phyloP scores from a whole-genome alignment of 805 yeast species.

The Wickerhamiella galacta region DNA sequence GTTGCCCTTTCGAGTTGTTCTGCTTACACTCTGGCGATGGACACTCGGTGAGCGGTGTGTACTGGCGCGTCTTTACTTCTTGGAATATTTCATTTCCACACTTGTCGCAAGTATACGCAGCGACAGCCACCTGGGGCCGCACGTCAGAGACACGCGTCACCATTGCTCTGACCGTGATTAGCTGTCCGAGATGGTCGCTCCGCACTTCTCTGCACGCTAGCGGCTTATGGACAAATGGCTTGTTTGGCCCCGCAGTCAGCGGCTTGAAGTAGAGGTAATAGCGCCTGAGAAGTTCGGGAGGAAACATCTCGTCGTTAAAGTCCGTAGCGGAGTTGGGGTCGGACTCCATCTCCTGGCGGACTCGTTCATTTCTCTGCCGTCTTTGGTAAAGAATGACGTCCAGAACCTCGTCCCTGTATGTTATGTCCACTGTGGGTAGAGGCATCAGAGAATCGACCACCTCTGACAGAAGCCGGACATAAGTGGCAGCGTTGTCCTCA shows the following conservation, averaged over 20 bases:
- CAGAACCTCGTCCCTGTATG: conserved; percentile 73
- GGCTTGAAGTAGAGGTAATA: conserved; percentile 82
- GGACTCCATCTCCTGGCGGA: conserved; percentile 41
- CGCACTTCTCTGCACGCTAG: conserved; percentile 80
- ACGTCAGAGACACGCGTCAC: conserved; percentile 93
- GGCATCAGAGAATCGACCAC: conserved; percentile 77
- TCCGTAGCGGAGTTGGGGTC: conserved; percentile 13
- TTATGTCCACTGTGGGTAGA: conserved; percentile 60
- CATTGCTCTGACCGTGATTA: conserved; percentile 84
- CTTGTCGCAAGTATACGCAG: conserved; percentile 92
- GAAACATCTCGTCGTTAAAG: conserved; percentile 47
- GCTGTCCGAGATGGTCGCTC: conserved; percentile 68
- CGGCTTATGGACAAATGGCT: conserved; percentile 28
- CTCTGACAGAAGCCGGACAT: conserved; percentile 55
- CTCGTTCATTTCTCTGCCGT: conserved; percentile 59
- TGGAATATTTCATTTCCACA: conserved; percentile 96
- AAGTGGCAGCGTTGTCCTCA: conserved; percentile 59
- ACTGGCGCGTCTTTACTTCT: conserved; percentile 72
- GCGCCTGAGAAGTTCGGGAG: conserved; percentile 72
- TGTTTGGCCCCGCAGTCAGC: conserved; percentile 26
- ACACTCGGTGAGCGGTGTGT: conserved; percentile 79
- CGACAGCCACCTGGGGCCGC: conserved; percentile 77
- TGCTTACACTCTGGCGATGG: conserved; percentile 61
- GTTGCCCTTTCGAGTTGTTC: conserved; percentile 73
- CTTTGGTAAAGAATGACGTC: conserved; percentile 90